Evolutionary conservation across 257 asterid genomes (phyloP).

Genomic region (Fraxinus quadrangulata): DNA sequence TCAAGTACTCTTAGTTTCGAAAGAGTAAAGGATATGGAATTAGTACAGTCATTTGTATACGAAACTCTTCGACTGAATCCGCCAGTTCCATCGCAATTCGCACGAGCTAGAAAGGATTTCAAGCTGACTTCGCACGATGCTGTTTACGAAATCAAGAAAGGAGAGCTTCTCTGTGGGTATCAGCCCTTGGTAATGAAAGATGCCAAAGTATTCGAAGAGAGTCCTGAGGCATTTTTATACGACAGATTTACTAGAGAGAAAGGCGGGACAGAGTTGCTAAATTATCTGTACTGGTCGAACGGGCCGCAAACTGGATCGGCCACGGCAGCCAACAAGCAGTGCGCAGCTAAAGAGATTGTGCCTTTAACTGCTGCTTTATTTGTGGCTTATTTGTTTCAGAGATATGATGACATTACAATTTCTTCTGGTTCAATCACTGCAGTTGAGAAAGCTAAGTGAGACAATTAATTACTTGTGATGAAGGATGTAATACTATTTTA

Average conservation of each 20-base stretch:
- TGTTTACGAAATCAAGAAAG: conserved; percentile 75
- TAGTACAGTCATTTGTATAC: conserved; percentile 69
- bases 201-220: conserved; percentile 62
- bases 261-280: conserved; percentile 52
- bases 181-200: conserved; percentile 80
- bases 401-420: conserved; percentile 68
- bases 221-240: conserved; percentile 65
- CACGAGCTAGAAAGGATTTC: conserved; percentile 80
- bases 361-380: conserved; percentile 68
- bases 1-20: conserved; percentile 45
- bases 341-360: conserved; percentile 63
- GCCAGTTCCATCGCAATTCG: conserved; percentile 79
- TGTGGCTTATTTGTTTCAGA: conserved; percentile 71
- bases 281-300: conserved; percentile 83
- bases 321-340: conserved; percentile 69
- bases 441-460: conserved; percentile 51
- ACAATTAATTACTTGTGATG: not conserved
- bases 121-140: conserved; percentile 55
- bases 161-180: conserved; percentile 77
- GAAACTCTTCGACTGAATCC: conserved; percentile 75
- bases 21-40: conserved; percentile 56
- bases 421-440: conserved; percentile 52
- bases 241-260: conserved; percentile 58
- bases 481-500: not conserved
- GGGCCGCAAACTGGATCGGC: conserved; percentile 86